Base-by-base conservation (phyloP, 78 protist species). In the Trichosphaerium sp. region DNA sequence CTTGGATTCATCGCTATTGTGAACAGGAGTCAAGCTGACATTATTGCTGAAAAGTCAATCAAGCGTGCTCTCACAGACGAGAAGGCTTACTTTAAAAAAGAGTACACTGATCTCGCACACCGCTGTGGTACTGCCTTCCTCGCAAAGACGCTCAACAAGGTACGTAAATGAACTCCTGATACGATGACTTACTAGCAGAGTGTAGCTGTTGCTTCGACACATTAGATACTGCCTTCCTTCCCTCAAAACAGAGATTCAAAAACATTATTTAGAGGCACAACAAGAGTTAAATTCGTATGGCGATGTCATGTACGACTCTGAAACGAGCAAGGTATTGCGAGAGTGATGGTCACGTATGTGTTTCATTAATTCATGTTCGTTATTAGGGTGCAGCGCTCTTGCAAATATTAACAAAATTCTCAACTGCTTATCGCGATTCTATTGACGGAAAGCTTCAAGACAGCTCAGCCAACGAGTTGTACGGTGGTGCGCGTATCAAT, bases 401-500 rank as follows among this genome's bases (percentile, higher is more conserved):
- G 51, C 82, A 80, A 35, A 67, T 90, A 29, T 63, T 93, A 32
- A 70, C 83, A 1, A 31, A 48, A 23, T 93, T 79, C 44, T 40
- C 82, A 15, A 18, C 29, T 3, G 69, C 68, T 64, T 77, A 64
- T 51, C 31, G 25, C 43, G 74, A 38, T 35, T 67, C 78, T 7
- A 70, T 92, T 55, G 97, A 90, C 23, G 97, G 97, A 38, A 73
- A 67, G 51, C 51, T 60, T 5, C 71, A 71, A 1, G 68, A 60
- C 4, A 35, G 69, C 21, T 43, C 77, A 6, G 54, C 60, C 48
- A 54, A 48, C 26, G 87, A 83, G 52, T 63, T 88, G 35, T 55
- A 70, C 38, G 93, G 96, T 23, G 99, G 99, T 41, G 99, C 99
- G n/a, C 84, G 95, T 31, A 92, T 95, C 79, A 31, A 47, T 35